Conservation (phyloP, 2,329 filamentous ascomycete genomes). For the Diplodia seriata region DNA sequence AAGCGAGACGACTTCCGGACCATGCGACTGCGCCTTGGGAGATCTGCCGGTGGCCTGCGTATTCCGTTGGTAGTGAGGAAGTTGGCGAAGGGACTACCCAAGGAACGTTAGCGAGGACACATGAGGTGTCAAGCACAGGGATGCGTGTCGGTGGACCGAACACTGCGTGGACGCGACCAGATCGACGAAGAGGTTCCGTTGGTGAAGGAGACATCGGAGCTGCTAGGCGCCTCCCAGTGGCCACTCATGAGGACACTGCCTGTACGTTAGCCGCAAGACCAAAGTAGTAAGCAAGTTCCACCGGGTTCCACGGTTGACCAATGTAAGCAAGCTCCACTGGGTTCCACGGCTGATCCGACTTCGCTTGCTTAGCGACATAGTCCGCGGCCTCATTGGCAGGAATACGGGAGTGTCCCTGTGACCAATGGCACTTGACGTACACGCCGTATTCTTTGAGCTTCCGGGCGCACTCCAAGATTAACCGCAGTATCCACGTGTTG, state of each 20-base stretch:
- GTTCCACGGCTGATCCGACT: not conserved
- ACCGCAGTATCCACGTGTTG: not conserved
- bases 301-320: not conserved
- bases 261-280: too few relatives aligned
- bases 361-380: not conserved
- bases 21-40: not conserved
- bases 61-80: not conserved
- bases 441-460: not conserved
- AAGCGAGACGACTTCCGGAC: not conserved
- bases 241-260: not conserved
- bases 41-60: not conserved
- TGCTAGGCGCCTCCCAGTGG: not conserved
- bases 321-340: not conserved
- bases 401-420: not conserved
- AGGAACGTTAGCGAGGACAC: not conserved
- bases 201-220: not conserved
- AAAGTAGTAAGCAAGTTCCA: not conserved
- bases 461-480: conserved; percentile 1
- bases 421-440: conserved; percentile 4
- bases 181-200: not conserved
- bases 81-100: not conserved
- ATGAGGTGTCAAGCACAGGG: not conserved
- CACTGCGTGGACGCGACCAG: not conserved
- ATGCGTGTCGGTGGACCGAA: not conserved
- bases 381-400: conserved; percentile 4